phyloP scores from a whole-genome alignment of 2,329 filamentous ascomycete genomes.

The Penicillium fuscoglaucum region DNA sequence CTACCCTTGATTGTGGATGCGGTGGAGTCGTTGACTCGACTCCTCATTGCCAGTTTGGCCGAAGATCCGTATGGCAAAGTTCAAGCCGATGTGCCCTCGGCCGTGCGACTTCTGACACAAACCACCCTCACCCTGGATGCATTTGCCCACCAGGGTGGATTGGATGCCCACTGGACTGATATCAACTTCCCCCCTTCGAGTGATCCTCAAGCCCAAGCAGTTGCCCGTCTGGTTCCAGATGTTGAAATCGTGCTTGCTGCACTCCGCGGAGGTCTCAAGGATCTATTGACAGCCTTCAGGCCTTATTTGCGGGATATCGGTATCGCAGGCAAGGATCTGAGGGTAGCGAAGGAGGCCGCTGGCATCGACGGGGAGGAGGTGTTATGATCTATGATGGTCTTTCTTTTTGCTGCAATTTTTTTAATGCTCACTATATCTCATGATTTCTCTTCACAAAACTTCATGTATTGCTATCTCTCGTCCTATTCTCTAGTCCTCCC shows the following conservation, averaged over 20 bases:
- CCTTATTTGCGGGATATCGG: constrained; percentile 71
- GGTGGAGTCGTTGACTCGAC: constrained; percentile 65
- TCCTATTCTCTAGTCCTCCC: constrained; percentile 13
- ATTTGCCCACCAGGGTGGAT: constrained; percentile 54
- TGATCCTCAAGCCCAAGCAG: constrained; percentile 32
- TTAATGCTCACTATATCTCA: constrained; percentile 11
- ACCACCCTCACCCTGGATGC: constrained; percentile 69
- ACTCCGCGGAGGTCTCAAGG: constrained; percentile 64
- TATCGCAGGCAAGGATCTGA: constrained; percentile 68
- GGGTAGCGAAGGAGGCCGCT: constrained; percentile 67
- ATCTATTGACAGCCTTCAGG: constrained; percentile 70
- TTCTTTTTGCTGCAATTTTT: neutral
- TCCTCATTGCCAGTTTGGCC: constrained; percentile 70
- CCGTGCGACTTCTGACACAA: constrained; percentile 71
- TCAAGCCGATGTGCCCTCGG: constrained; percentile 72
- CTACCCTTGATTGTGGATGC: constrained; percentile 69
- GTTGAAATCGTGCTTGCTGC: constrained; percentile 69
- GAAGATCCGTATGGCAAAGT: constrained; percentile 87
- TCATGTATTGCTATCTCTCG: constrained; percentile 19
- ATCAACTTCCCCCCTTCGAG: constrained; percentile 53
- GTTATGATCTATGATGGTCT: constrained; percentile 20
- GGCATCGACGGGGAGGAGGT: constrained; percentile 28
- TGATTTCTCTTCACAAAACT: constrained; percentile 15
- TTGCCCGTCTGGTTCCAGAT: constrained; percentile 54
- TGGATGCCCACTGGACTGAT: constrained; percentile 76